Conservation (phyloP, 2,329 filamentous ascomycete species). For the Colletotrichum coccodes region DNA sequence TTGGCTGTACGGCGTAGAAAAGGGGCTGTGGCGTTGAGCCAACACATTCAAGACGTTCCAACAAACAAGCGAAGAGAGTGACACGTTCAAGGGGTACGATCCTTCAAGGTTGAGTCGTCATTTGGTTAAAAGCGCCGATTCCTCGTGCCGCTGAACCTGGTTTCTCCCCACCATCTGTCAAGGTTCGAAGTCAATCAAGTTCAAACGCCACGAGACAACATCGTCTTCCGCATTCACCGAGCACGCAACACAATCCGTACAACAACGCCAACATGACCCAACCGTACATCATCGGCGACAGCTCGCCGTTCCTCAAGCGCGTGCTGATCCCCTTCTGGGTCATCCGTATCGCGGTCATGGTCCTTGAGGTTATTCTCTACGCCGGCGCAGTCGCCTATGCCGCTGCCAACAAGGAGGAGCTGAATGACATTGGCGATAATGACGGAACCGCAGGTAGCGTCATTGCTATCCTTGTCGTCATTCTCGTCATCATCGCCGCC, state of each 20-base stretch:
- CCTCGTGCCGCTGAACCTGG: neutral
- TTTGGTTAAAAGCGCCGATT: neutral
- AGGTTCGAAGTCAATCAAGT: neutral
- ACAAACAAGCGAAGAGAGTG: neutral
- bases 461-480: slow-evolving; percentile 38
- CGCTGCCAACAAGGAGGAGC: slow-evolving; percentile 32
- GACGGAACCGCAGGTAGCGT: neutral
- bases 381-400: slow-evolving; percentile 35
- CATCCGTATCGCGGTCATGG: slow-evolving; percentile 42
- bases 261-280: slow-evolving; percentile 34
- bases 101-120: neutral
- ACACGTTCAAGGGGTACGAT: neutral
- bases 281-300: slow-evolving; percentile 41
- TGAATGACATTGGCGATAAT: slow-evolving; percentile 16
- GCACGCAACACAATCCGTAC: neutral
- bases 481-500: slow-evolving; percentile 38
- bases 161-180: neutral
- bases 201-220: neutral
- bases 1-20: neutral
- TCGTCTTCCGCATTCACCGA: too few species aligned
- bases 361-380: slow-evolving; percentile 39
- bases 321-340: slow-evolving; percentile 47
- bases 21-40: slow-evolving; percentile 9
- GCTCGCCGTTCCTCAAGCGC: slow-evolving; percentile 46
- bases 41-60: neutral